Base-by-base conservation (phyloP, 2,329 filamentous ascomycete genomes). In the Ophiocordyceps camponoti-leonardi region DNA sequence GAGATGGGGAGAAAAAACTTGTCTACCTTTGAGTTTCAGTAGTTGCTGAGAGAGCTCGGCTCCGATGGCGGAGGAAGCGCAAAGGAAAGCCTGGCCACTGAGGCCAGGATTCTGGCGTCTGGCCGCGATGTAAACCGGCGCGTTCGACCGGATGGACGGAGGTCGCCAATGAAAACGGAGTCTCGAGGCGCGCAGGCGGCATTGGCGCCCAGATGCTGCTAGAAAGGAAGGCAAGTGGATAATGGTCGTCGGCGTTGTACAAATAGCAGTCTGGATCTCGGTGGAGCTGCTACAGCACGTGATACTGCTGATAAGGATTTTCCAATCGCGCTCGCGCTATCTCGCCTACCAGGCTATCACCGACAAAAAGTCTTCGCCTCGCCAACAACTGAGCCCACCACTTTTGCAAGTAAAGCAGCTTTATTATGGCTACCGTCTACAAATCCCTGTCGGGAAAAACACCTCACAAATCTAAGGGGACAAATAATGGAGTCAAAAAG, bases 361-460 rank as follows among this genome's bases (percentile, higher is more conserved):
- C 10, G 26, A 10, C 26, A 28, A 39, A 39, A 39, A 39, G n/a
- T 20, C n/a, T 39, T 39, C 35, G 35, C 16, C 31, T 33, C 13
- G 31, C 31, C 11, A 31, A 31, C 10, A 31, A 31, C 30, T 31
- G 13, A 5, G 13, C 23, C 6, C 30, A 31, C 6, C 12, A 33
- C 13, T 10, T 33, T 33, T 4, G n/a, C 31, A 19, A n/a, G 35
- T 18, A 39, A 4, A 19, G 6, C 18, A 39, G 7, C 35, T 19
- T 16, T 20, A 42, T 26, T 18, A 42, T 86, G 82, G 79, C 81
- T 44, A 69, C 81, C 40, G 81, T 86, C 23, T 86, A 85, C 67
- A 86, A 86, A 60, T 79, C 81, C 16, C 66, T 86, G 45, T 81
- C 79, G 6, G 84, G 82, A 62, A 63, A 66, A 46, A 67, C 63